phyloP scores from a whole-genome alignment of 1,139 yeast genomes.

The Blastobotrys aristatus region DNA sequence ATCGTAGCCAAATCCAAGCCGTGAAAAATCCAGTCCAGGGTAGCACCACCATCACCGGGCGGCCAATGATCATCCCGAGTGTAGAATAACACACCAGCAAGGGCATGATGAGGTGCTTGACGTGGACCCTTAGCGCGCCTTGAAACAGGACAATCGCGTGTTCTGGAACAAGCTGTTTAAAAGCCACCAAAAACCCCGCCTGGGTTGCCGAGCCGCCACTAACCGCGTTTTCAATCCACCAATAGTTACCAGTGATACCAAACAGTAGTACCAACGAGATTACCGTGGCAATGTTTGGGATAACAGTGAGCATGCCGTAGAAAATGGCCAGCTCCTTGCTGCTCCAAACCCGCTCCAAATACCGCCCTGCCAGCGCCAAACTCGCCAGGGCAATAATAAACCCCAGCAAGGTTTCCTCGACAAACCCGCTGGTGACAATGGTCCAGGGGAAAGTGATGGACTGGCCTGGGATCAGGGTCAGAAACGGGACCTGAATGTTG shows the following conservation, averaged over 20 bases:
- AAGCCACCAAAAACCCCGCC: constrained; percentile 74
- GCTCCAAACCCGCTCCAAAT: constrained; percentile 54
- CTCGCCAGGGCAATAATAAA: constrained; percentile 47
- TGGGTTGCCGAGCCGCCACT: constrained; percentile 73
- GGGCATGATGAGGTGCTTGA: constrained; percentile 64
- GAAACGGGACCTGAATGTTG: constrained; percentile 50
- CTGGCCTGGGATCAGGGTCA: constrained; percentile 66
- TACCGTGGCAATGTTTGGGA: constrained; percentile 43
- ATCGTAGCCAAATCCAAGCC: constrained; percentile 73
- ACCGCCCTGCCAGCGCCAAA: constrained; percentile 50
- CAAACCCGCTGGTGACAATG: constrained; percentile 62
- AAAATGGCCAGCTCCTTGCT: constrained; percentile 55
- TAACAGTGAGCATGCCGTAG: constrained; percentile 50
- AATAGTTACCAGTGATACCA: constrained; percentile 15
- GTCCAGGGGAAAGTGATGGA: constrained; percentile 72
- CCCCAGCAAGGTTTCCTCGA: constrained; percentile 55
- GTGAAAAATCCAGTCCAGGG: constrained; percentile 62
- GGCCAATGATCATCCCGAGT: constrained; percentile 21
- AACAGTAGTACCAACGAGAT: constrained; percentile 11
- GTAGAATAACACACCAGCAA: constrained; percentile 43
- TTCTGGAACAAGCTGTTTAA: constrained; percentile 86
- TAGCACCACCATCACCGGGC: constrained; percentile 42
- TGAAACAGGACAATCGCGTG: constrained; percentile 68
- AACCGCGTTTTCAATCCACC: constrained; percentile 33
- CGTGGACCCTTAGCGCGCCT: constrained; percentile 59